Base-by-base conservation (phyloP, 2,329 filamentous ascomycete genomes). In the Didymella pomorum region DNA sequence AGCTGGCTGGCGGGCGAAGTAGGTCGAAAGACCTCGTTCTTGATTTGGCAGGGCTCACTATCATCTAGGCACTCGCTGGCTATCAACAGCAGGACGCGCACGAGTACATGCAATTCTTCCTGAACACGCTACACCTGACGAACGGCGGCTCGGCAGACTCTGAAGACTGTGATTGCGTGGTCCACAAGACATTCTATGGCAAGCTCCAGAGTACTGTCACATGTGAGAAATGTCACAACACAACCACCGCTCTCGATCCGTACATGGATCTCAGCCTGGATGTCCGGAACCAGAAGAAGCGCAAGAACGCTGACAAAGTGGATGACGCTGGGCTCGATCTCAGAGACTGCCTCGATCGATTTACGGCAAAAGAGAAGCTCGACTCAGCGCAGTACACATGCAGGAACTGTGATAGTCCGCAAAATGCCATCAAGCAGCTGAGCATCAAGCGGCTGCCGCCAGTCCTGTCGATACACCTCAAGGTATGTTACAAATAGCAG, bases 61-160 rank as follows among this genome's bases (percentile, higher is more conserved):
- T n/a, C 16, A 9, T 21, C 1, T 9, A 77, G 75, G 74, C 78
- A 18, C 71, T 83, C 21, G 92, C 94, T 1, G 95, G 93, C 11
- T 96, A 96, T 69, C 92, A 93, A 70, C 94, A 98, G 78, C 94
- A 98, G 79, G 94, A 98, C 73, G 94, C 94, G 0, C 94, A 98
- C 73, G 94, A 98, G 75, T 98, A 96, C 79, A 96, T 97, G 76
- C 93, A 97, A 74, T 97, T 96, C 72, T 85, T 98, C 31, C 89
- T 96, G 33, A 94, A 97, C 79, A 91, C 95, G 69, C 83, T 99
- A 16, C 94, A 97, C 73, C 87, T 80, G 10, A 82, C 92, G 39
- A 95, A 93, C 67, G 88, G 88, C 14, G 88, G 91, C 45, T 70
- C 72, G 4, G 66, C 72, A 21, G 65, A 70, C 42, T 79, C 61